Evolutionary conservation across 2,329 filamentous ascomycete species (phyloP), one percentile per base, ranked within the genome.

Genomic region (Endocalyx cinctus): DNA sequence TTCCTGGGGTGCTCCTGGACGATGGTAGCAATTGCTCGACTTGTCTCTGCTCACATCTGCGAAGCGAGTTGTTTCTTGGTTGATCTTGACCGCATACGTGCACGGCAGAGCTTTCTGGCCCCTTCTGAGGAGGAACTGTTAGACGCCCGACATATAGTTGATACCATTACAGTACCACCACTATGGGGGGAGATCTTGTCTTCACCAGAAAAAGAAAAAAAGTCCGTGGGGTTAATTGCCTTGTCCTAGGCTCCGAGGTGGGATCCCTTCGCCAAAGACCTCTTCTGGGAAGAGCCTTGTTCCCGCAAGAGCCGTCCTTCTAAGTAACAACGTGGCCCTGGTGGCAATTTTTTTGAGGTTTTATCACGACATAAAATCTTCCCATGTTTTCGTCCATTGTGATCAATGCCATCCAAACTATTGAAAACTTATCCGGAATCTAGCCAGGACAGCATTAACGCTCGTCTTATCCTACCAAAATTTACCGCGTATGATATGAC

Each of bases 81-180:
- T 38, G 46, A 49, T 49, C 46, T 43, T 47, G 31, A 38, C 37
- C 46, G 38, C 20, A 33, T 41, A 41, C 23, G 38, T 39, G 40
- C 18, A 37, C 41, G 35, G 33, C 37, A 22, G 26, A 37, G 34
- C 34, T 33, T 20, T 42, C 44, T 37, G 42, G 38, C 36, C 42
- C 44, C 38, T 22, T n/a, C 37, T 42, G 34, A 33, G 39, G 39
- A 37, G 38, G 40, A 39, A 41, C 33, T 29, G 34, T 23, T 39
- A 32, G 25, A 10, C 37, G n/a, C n/a, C n/a, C n/a, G n/a, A n/a
- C n/a, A n/a, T n/a, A n/a, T n/a, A n/a, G n/a, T n/a, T n/a, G n/a
- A n/a, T n/a, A n/a, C n/a, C n/a, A n/a, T n/a, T n/a, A n/a, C n/a
- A n/a, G n/a, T n/a, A n/a, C n/a, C n/a, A n/a, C n/a, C n/a, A n/a